A percentile compares a stretch with the other conserved stretches of the same genome.
These are phyloP conservation scores for Aspergillus olivimuriae DNA, from an alignment of 495 filamentous ascomycete species.

Conservation along the genomic window DNA sequence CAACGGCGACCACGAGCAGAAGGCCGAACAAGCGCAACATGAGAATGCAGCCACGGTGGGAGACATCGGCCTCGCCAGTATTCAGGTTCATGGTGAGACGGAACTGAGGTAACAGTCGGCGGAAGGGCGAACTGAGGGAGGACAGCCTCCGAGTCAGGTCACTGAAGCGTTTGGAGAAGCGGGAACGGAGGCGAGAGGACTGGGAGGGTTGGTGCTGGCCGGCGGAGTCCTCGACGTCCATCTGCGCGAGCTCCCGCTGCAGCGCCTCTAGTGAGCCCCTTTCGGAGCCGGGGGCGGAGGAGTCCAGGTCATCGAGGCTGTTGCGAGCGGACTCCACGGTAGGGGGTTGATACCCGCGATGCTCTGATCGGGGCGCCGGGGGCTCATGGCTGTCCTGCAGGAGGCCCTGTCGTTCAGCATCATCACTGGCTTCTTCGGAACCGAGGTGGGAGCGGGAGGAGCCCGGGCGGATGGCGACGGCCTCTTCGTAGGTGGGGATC, in stretches of 20 bases:
- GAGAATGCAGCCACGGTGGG: slow-evolving; percentile 48
- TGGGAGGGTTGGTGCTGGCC: slow-evolving; percentile 31
- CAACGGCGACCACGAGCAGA: slow-evolving; percentile 62
- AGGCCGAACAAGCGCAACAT: slow-evolving; percentile 67
- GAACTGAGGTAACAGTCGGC: slow-evolving; percentile 40
- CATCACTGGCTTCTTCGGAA: slow-evolving; percentile 45
- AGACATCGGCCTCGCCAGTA: slow-evolving; percentile 22
- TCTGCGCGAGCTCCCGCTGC: slow-evolving; percentile 75
- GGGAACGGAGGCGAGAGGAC: slow-evolving; percentile 35
- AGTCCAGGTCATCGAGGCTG: slow-evolving; percentile 52
- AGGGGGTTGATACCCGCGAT: slow-evolving; percentile 60
- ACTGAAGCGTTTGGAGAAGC: slow-evolving; percentile 50
- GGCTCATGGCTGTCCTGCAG: slow-evolving; percentile 33
- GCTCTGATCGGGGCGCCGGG: slow-evolving; percentile 20
- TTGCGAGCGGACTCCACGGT: slow-evolving; percentile 66
- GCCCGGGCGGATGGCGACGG: slow-evolving; percentile 54
- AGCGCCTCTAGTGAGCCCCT: slow-evolving; percentile 53
- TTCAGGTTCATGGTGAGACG: slow-evolving; percentile 29
- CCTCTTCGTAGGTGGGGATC: slow-evolving; percentile 95
- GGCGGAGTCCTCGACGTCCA: slow-evolving; percentile 75
- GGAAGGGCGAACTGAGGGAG: slow-evolving; percentile 48
- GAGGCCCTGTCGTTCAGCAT: slow-evolving; percentile 57
- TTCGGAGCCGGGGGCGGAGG: slow-evolving; percentile 33
- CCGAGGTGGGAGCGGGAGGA: slow-evolving; percentile 60
- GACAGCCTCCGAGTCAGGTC: slow-evolving; percentile 49